Evolutionary conservation across 495 filamentous ascomycete species (phyloP), one percentile per base, ranked within the genome.

Genomic region (Parmelia sp.): DNA sequence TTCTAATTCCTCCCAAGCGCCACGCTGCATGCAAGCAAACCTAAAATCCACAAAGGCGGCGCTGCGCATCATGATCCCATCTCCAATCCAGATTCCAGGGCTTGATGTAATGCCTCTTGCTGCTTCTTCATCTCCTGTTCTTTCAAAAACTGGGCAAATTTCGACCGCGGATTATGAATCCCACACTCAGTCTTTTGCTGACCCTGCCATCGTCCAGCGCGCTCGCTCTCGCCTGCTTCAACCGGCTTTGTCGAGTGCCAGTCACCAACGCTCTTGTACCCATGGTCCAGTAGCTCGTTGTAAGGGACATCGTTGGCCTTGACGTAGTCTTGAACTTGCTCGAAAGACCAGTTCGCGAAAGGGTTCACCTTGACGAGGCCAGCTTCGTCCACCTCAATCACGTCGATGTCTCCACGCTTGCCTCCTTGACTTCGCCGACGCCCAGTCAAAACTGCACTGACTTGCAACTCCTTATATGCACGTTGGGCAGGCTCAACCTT

Each of bases 351-450:
- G 80, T 95, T 95, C 68, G 91, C 92, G 51, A 98, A 80, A n/a
- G 94, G 95, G 79, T 98, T 98, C 82, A 98, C 86, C 80, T 98
- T 98, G 84, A 97, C 84, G 58, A 97, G 80, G 49, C 92, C 92
- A 57, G 88, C 87, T 62, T 96, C 92, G 72, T 96, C 92, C 17
- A 97, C 81, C 74, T 97, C 94, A 67, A 98, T 83, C 74, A 98
- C 87, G 68, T 89, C 86, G 55, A 98, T 83, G 68, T 88, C 85
- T 57, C 92, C 92, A 51, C 94, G 87, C 80, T 95, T 90, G 68
- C 91, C 95, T 63, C 95, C 95, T 77, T 98, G 94, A 65, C 90
- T 94, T 63, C 90, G 84, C 51, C 94, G 84, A 53, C 94, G 91
- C 39, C 94, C 94, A n/a, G 95, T 98, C 60, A 98, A 79, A 62